Base-by-base conservation (phyloP, 305 asterid genomes). In the Fraxinus baroniana region DNA sequence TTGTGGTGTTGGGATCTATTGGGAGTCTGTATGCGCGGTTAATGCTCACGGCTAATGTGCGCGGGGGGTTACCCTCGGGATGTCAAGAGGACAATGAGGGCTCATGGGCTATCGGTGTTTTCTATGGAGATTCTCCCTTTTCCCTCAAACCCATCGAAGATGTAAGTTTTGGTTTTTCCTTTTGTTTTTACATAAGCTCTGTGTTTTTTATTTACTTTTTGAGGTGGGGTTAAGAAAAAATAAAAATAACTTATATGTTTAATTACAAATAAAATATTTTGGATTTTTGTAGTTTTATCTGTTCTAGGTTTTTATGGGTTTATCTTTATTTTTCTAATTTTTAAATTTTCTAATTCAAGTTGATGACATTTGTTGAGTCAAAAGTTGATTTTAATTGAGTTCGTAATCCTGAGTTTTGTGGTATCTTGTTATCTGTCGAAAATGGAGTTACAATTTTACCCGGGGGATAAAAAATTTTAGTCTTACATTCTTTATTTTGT, bases 91-190 rank as follows among this genome's bases (percentile, higher is more conserved):
- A 95, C 87, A 88, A 87, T 84, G 99, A 94, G 84, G 99, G 99
- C 22, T 93, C 98, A 0, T 95, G 99, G 99, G 87, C 97, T 26
- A 70, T 96, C 55, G 99, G 99, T 70, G 89, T 94, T 85, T 91
- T 87, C 88, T 91, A 90, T 80, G 99, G 99, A n/a, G 94, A 92
- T 79, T 94, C 98, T 17, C 99, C 99, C 18, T 94, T 96, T 77
- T 84, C 93, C n/a, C 98, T 96, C 81, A 91, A 90, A 75, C 98
- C 99, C 75, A 91, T 95, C 83, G 99, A 94, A 89, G 90, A 85
- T 82, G 97, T 94, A 86, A 78, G 93, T 52, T 79, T 46, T 41
- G 35, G 12, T 55, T 74, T 55, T 6, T 66, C 1, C 44, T 15
- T 33, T 6, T 0, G 0, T 6, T 49, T 10, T 39, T 3, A 10